Conservation (phyloP, 805 yeast genomes). For the Helenozyma rhizophorensis region DNA sequence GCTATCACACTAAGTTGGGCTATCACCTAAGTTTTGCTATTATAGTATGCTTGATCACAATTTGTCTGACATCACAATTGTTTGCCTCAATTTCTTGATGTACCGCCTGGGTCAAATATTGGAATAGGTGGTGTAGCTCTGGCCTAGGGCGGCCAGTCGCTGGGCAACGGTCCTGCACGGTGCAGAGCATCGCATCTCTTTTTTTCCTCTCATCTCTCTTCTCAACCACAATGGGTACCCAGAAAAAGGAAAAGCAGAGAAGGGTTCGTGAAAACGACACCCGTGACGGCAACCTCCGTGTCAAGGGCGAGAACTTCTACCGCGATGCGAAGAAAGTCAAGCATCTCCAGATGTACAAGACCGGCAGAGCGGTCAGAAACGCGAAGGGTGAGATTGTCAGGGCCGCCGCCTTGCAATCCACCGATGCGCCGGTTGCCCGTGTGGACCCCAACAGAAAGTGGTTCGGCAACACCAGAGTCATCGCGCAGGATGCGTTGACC, state of each 20-base stretch:
- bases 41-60: too few relatives aligned
- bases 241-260: slow-evolving; percentile 86
- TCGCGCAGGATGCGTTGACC: slow-evolving; percentile 91
- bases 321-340: slow-evolving; percentile 90
- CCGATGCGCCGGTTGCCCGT: slow-evolving; percentile 84
- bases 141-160: too few relatives aligned
- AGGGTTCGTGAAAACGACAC: slow-evolving; percentile 76
- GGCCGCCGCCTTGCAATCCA: slow-evolving; percentile 86
- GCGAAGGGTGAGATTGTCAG: slow-evolving; percentile 80
- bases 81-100: too few relatives aligned
- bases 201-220: slow-evolving; percentile 1
- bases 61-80: too few relatives aligned
- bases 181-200: too few relatives aligned
- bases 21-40: too few relatives aligned
- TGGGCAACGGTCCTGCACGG: too few relatives aligned
- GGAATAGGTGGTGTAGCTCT: too few relatives aligned
- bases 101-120: too few relatives aligned
- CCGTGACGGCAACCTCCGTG: slow-evolving; percentile 86
- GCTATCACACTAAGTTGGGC: too few relatives aligned
- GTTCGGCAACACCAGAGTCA: slow-evolving; percentile 97
- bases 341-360: slow-evolving; percentile 87
- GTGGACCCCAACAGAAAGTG: slow-evolving; percentile 95
- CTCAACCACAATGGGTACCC: slow-evolving; percentile 69
- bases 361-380: slow-evolving; percentile 83
- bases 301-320: slow-evolving; percentile 96